Conservation (phyloP, 352 stramenopile genomes). For the Globisporangium alternatum region DNA sequence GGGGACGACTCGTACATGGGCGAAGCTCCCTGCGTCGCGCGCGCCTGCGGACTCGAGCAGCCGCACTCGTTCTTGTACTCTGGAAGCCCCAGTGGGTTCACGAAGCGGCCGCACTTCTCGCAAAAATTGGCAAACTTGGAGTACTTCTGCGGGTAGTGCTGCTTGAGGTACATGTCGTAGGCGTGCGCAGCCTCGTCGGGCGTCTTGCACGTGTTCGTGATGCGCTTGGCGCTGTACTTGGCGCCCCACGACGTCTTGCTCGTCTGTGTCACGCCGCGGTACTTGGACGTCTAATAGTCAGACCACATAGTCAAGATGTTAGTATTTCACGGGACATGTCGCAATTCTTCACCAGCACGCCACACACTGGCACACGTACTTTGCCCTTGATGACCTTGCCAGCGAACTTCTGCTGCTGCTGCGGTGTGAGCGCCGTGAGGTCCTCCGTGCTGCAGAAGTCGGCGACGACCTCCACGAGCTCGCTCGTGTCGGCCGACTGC, state of each 20-base stretch:
- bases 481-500: slow-evolving; percentile 47
- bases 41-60: slow-evolving; percentile 30
- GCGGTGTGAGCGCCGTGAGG: slow-evolving; percentile 39
- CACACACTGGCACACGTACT: slow-evolving; percentile 23
- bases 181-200: slow-evolving; percentile 75
- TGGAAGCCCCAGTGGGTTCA: slow-evolving; percentile 73
- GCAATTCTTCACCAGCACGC: background rate
- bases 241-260: slow-evolving; percentile 87
- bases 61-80: slow-evolving; percentile 75
- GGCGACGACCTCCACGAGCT: slow-evolving; percentile 61
- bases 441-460: slow-evolving; percentile 48
- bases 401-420: slow-evolving; percentile 52
- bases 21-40: slow-evolving; percentile 11
- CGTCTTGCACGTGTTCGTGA: slow-evolving; percentile 89
- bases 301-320: background rate
- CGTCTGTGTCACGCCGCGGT: slow-evolving; percentile 79
- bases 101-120: slow-evolving; percentile 71
- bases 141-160: slow-evolving; percentile 80
- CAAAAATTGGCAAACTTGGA: slow-evolving; percentile 88
- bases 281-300: slow-evolving; percentile 74
- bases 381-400: slow-evolving; percentile 84
- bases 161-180: slow-evolving; percentile 84
- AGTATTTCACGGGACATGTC: background rate
- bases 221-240: slow-evolving; percentile 87
- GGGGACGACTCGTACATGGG: slow-evolving; percentile 24